Evolutionary conservation across 2,329 filamentous ascomycete species (phyloP), one percentile per base, ranked within the genome.

Genomic region (Pyricularia grisea): DNA sequence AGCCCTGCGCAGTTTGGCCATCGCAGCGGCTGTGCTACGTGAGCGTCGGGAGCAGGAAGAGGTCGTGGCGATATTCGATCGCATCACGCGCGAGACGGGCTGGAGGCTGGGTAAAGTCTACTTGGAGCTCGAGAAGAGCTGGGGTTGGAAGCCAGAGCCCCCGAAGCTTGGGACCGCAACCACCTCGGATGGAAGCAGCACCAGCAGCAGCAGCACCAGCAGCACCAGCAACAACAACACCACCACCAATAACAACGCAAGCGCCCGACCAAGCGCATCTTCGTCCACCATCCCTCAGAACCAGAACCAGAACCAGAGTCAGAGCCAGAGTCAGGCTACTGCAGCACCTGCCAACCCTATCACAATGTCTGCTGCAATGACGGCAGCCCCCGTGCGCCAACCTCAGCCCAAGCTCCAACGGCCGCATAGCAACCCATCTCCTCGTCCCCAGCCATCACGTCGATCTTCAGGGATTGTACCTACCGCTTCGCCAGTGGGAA

Each of bases 61-160:
- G 78, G 91, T 93, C 0, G 81, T 97, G 9, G 78, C 84, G 3
- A 92, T 97, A 30, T 86, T 98, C 60, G 88, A 90, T 65, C 88
- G 87, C 73, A 93, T 97, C 72, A 86, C 88, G 67, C 85, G 86
- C 70, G 88, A 92, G 73, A 93, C 91, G 0, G 92, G 92, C 17
- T 96, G 92, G 92, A 86, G 87, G 55, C 86, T 94, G 5, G 87
- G 85, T 2, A 89, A 89, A 70, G 82, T 95, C n/a, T 86, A 90
- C 74, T 83, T 85, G 60, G 90, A 92, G 70, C 84, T 97, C 50
- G 91, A 89, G 75, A 84, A 86, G 72, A 87, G 86, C 70, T 97
- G 94, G 94, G 90, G 89, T 7, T 94, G 92, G 90, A 83, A 85
- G 72, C 81, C 84, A 10, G 50, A 50, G 65, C 71, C 71, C 72